Base-by-base conservation (phyloP, 2,329 filamentous ascomycete genomes). In the Parastagonospora avenae region DNA sequence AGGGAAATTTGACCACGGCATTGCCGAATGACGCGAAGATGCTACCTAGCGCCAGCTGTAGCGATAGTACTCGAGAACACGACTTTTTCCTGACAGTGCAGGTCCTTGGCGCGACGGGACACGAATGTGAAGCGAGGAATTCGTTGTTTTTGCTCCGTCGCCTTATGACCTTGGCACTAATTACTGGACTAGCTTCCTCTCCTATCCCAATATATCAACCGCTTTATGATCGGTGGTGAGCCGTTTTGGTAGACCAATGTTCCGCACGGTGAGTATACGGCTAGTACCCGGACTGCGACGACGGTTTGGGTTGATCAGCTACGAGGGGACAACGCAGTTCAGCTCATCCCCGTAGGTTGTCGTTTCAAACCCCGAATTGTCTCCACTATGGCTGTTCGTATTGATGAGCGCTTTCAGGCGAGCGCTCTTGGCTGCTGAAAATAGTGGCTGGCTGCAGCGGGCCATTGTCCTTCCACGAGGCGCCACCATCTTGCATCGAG, bases 351-450 rank as follows among this genome's bases (percentile, higher is more conserved):
- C 30, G 9, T 10, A 32, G 30, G 8, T 32, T 32, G n/a, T 32
- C 2, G 30, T n/a, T 38, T 38, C 6, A 14, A 44, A 27, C 41
- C 38, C 39, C 45, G 46, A 45, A 44, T 41, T 48, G 33, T 52
- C 48, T 54, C 58, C 58, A 52, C 53, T 50, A 14, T 46, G 39
- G 31, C 41, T 27, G n/a, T 49, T 57, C 56, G 60, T 60, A 57
- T 60, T 47, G 35, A 31, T 31, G 55, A 36, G 43, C 48, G 49
- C 55, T 50, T 56, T 46, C 44, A 50, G 44, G 48, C 50, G 37
- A 46, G 50, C 30, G n/a, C 41, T 54, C 62, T 64, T 63, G 62
- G 60, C 62, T 53, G 50, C 51, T 55, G 52, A 46, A 41, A 36
- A 56, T 56, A 48, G 55, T 53, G 44, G 51, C 48, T 57, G 54